Conservation (phyloP, 768 basidiomycete genomes). For the Hortiboletus flavorubellus region DNA sequence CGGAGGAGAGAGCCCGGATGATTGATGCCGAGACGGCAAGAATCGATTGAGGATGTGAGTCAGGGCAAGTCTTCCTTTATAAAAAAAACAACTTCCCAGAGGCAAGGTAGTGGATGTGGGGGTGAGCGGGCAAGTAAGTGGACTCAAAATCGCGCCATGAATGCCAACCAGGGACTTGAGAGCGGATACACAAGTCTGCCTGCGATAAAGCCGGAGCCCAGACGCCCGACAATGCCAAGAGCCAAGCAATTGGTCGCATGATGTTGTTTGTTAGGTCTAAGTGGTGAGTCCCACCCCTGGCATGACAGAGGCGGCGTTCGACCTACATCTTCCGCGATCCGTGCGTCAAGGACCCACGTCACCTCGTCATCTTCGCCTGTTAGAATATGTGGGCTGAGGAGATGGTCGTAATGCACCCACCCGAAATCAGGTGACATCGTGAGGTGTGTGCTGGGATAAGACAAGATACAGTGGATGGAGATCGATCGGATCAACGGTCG, state of each 20-base stretch:
- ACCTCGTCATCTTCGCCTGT: constrained; percentile 17
- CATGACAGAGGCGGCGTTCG: neutral
- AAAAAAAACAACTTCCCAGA: too few species aligned
- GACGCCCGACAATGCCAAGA: constrained; percentile 2
- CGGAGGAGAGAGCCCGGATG: too few species aligned
- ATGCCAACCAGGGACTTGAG: neutral
- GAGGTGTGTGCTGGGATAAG: constrained; percentile 1
- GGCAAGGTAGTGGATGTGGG: too few species aligned
- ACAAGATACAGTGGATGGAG: constrained; percentile 9
- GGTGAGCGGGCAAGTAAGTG: neutral
- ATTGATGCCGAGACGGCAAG: neutral
- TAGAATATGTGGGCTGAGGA: constrained; percentile 1
- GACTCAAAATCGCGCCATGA: neutral
- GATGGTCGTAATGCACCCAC: neutral
- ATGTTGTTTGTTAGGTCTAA: constrained; percentile 4
- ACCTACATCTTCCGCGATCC: neutral
- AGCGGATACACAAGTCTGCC: neutral
- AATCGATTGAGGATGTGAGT: neutral
- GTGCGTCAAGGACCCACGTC: constrained; percentile 23
- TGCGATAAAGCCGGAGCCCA: neutral
- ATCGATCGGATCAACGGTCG: constrained; percentile 21
- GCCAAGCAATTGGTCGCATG: constrained; percentile 5
- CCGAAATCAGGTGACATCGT: constrained; percentile 10
- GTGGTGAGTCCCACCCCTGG: constrained; percentile 2
- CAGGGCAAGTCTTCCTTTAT: too few species aligned